Evolutionary conservation across 2,329 filamentous ascomycete species (phyloP).

Genomic region (Aspergillus carbonarius): DNA sequence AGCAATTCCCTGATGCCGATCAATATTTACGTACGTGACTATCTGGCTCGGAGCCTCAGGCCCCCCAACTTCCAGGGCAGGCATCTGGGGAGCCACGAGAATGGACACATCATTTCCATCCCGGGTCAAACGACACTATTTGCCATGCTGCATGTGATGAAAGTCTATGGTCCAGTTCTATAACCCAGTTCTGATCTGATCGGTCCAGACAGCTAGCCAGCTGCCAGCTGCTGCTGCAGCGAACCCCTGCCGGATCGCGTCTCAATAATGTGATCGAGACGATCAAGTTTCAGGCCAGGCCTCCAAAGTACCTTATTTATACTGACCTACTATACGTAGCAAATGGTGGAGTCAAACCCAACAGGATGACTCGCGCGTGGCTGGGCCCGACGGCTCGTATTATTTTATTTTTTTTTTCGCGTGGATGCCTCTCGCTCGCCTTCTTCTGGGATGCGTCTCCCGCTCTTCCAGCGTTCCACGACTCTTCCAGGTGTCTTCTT

Average conservation of each 20-base stretch:
- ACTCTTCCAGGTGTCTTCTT: conserved; percentile 29
- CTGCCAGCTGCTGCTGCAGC: not conserved
- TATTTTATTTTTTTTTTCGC: too few relatives aligned
- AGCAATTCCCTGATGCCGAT: conserved; percentile 22
- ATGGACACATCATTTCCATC: conserved; percentile 13
- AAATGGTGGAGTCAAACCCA: conserved; percentile 6
- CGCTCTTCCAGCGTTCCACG: conserved; percentile 27
- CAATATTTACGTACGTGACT: not conserved
- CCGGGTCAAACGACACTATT: conserved; percentile 8
- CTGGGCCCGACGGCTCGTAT: conserved; percentile 11
- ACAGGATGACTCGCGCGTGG: conserved; percentile 10
- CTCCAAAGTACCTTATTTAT: not conserved
- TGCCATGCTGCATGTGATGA: conserved; percentile 13
- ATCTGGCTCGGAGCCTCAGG: not conserved
- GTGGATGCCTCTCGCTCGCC: not conserved
- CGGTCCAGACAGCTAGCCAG: conserved; percentile 6
- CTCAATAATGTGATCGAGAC: conserved; percentile 1
- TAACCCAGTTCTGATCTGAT: conserved; percentile 6
- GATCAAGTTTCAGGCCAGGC: not conserved
- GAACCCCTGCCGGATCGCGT: not conserved
- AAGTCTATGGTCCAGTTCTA: conserved; percentile 3
- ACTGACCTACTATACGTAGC: not conserved
- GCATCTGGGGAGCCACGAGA: not conserved
- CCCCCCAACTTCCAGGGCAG: not conserved
- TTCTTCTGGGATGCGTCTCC: not conserved